Evolutionary conservation across 257 asterid species (phyloP).

Genomic region (Fraxinus cuspidata): DNA sequence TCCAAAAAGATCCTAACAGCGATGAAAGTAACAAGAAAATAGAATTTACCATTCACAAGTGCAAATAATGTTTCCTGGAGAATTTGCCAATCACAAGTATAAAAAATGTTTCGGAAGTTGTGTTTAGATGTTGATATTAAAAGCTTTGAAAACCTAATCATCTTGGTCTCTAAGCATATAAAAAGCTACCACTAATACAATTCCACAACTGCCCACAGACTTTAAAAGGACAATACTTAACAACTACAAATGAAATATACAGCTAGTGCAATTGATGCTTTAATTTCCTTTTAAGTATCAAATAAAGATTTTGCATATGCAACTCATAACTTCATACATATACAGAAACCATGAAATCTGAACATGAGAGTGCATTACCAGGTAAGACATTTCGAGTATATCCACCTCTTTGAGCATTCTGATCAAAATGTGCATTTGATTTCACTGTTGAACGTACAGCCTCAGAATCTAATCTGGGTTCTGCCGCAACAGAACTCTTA

Average conservation of each 20-base stretch:
- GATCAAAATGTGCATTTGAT: conserved; percentile 47
- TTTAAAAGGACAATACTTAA: not conserved
- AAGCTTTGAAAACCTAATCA: not conserved
- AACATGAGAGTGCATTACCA: conserved; percentile 49
- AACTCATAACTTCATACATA: conserved; percentile 1
- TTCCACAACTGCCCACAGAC: not conserved
- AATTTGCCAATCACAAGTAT: not conserved
- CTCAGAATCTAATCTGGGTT: conserved; percentile 44
- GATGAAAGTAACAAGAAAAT: not conserved
- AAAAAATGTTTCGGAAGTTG: not conserved
- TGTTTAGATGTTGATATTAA: not conserved
- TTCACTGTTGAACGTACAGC: conserved; percentile 40
- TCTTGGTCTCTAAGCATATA: not conserved
- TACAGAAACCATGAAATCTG: conserved; percentile 2
- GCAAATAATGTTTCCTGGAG: not conserved
- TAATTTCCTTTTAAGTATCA: conserved; percentile 7
- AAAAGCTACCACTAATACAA: not conserved
- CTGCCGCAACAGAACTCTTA: conserved; percentile 51
- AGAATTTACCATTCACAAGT: not conserved
- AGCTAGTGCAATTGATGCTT: not conserved
- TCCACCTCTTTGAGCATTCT: conserved; percentile 57
- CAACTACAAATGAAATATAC: not conserved
- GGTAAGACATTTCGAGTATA: conserved; percentile 49
- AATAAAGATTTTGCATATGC: not conserved
- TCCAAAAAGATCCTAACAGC: not conserved